phyloP scores from a whole-genome alignment of 805 yeast genomes.

The Candida adriatica region DNA sequence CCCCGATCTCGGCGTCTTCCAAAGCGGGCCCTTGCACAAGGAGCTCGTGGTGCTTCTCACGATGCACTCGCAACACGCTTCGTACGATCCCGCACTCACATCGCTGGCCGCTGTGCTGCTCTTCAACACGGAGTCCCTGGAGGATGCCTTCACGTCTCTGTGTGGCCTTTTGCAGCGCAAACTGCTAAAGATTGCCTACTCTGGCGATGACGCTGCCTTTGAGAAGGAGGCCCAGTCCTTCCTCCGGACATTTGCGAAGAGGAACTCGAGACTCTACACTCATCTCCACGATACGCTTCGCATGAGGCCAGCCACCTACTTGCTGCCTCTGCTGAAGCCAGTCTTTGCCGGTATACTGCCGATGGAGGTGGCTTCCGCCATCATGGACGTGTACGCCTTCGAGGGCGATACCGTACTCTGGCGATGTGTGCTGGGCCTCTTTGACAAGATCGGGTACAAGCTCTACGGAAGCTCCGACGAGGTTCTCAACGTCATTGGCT shows the following conservation, averaged over 20 bases:
- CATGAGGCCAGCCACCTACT: conserved; percentile 35
- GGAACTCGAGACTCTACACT: conserved; percentile 37
- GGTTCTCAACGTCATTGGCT: conserved; percentile 34
- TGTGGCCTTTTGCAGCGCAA: conserved; percentile 32
- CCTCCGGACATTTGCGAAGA: conserved; percentile 36
- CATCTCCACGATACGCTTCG: conserved; percentile 40
- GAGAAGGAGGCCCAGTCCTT: conserved; percentile 39
- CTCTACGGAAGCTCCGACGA: conserved; percentile 46
- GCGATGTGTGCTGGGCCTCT: conserved; percentile 45
- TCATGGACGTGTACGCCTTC: conserved; percentile 54
- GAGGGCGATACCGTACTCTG: conserved; percentile 54
- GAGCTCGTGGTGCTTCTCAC: conserved; percentile 28
- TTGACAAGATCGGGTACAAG: conserved; percentile 41
- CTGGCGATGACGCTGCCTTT: conserved; percentile 25
- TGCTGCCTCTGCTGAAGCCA: conserved; percentile 37
- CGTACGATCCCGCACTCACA: conserved; percentile 32
- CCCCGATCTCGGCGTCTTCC: conserved; percentile 34
- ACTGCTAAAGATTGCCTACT: conserved; percentile 27
- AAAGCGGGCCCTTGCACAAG: conserved; percentile 23
- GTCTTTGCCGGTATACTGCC: conserved; percentile 40
- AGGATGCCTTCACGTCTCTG: conserved; percentile 33
- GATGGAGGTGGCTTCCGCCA: conserved; percentile 39
- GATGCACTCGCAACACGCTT: conserved; percentile 24
- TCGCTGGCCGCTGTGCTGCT: conserved; percentile 36
- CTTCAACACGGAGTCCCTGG: conserved; percentile 27